Evolutionary conservation across 257 asterid genomes (phyloP).

Genomic region (Pogostemon cablin): DNA sequence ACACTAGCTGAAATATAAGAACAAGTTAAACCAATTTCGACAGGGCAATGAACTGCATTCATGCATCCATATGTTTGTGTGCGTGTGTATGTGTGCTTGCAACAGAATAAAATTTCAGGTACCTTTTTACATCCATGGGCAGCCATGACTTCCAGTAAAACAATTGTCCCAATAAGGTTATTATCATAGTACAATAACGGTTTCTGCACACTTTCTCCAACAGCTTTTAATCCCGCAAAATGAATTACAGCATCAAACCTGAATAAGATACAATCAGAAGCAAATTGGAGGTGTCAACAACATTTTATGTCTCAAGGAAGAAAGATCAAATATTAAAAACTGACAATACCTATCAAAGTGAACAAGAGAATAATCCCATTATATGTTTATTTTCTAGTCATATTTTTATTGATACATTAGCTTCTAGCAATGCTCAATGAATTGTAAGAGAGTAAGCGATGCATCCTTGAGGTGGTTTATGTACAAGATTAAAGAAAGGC

Average conservation of each 20-base stretch:
- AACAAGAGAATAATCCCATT: background rate
- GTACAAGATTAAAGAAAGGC: background rate
- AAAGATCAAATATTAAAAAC: conserved; percentile 4
- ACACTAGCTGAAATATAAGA: conserved; percentile 69
- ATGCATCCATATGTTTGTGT: background rate
- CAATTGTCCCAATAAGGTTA: conserved; percentile 79
- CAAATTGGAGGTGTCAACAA: conserved; percentile 28
- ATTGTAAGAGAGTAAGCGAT: background rate
- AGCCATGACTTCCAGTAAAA: conserved; percentile 85
- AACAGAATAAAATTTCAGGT: conserved; percentile 4
- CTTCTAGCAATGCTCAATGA: background rate
- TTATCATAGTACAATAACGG: conserved; percentile 84
- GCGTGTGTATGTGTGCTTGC: background rate
- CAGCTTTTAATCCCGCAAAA: conserved; percentile 96
- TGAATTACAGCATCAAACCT: conserved; percentile 97
- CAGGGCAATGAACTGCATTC: background rate
- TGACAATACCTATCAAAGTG: background rate
- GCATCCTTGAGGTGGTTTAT: background rate
- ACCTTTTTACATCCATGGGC: conserved; percentile 89
- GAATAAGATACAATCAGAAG: conserved; percentile 21
- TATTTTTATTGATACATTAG: background rate
- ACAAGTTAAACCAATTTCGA: conserved; percentile 14
- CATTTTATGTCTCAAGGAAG: background rate
- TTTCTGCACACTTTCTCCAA: conserved; percentile 90
- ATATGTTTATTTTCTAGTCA: background rate